Base-by-base conservation (phyloP, 2,329 filamentous ascomycete species). In the Emergomyces africanus region DNA sequence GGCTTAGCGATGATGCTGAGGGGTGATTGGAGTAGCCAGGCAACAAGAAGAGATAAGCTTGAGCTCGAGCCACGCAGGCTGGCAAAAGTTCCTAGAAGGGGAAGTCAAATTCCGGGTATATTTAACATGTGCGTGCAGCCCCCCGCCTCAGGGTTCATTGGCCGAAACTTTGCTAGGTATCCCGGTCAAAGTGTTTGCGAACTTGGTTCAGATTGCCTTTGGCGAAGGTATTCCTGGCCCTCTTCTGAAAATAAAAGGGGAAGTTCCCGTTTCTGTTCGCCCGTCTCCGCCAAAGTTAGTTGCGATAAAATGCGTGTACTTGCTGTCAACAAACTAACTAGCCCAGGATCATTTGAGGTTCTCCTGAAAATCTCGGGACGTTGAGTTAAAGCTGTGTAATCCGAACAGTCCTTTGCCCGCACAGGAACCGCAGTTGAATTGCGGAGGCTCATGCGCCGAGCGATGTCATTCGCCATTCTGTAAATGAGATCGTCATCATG, bases 401-500 rank as follows among this genome's bases (percentile, higher is more conserved):
- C 30, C 30, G 30, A 30, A 6, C 6, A 30, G 3, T 30, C 30
- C 30, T 30, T 30, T 30, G 6, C 30, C 6, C 30, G 3, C 3
- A 3, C 20, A 15, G 5, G 9, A 1, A 39, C 12, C n/a, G n/a
- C 9, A 39, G n/a, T 14, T n/a, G 33, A 39, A 10, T 14, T n/a
- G 33, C 5, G 18, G 23, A 20, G 54, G 6, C 35, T 28, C 23
- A 20, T 39, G 39, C 54, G 39, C 20, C 53, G 25, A 15, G 39
- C 15, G 23, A 42, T 25, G 23, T 25, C 28, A 55, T 42, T 55
- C 39, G 54, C 8, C 25, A 20, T 39, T 44, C 53, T 25, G 39
- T 39, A 55, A 55, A 33, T 55, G 35, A 55, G 54, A 55, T 55
- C 37, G 54, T 30, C 54, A 55, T 42, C 18, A 33, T 44, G 14